phyloP scores from a whole-genome alignment of 1,139 yeast genomes.

The Magnusiomyces paraingens region DNA sequence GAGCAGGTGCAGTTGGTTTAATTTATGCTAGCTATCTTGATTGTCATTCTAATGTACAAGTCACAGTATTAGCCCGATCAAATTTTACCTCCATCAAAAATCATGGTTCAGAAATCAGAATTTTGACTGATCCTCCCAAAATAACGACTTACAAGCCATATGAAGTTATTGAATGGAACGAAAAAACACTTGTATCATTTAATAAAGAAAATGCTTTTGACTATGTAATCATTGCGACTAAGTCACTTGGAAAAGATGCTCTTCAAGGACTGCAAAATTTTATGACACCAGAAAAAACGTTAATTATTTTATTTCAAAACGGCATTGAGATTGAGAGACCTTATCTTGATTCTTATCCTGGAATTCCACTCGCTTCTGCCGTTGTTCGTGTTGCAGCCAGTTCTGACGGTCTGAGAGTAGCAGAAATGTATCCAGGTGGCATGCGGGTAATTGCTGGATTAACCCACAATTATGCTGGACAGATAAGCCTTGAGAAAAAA shows the following conservation, averaged over 20 bases:
- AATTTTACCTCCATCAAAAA: conserved; percentile 18
- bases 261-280: conserved; percentile 18
- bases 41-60: conserved; percentile 11
- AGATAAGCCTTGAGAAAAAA: neutral
- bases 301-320: conserved; percentile 22
- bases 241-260: conserved; percentile 17
- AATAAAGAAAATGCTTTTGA: conserved; percentile 17
- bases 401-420: conserved; percentile 14
- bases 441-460: conserved; percentile 17
- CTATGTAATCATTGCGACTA: conserved; percentile 21
- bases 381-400: conserved; percentile 20
- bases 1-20: conserved; percentile 25
- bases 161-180: conserved; percentile 15
- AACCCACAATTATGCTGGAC: neutral
- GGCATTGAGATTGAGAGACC: conserved; percentile 25
- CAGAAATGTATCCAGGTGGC: conserved; percentile 12
- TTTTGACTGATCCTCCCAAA: neutral
- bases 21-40: conserved; percentile 16
- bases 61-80: conserved; percentile 21
- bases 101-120: conserved; percentile 14
- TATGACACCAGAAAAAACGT: conserved; percentile 16
- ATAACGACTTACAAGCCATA: conserved; percentile 6
- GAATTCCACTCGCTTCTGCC: conserved; percentile 20
- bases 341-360: conserved; percentile 19
- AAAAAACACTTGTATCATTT: conserved; percentile 9